A percentile compares a stretch with the other conserved stretches of the same genome.
These are phyloP conservation scores for Aspergillus sp. DNA, from an alignment of 2,329 filamentous ascomycete species.

Conservation along the genomic window DNA sequence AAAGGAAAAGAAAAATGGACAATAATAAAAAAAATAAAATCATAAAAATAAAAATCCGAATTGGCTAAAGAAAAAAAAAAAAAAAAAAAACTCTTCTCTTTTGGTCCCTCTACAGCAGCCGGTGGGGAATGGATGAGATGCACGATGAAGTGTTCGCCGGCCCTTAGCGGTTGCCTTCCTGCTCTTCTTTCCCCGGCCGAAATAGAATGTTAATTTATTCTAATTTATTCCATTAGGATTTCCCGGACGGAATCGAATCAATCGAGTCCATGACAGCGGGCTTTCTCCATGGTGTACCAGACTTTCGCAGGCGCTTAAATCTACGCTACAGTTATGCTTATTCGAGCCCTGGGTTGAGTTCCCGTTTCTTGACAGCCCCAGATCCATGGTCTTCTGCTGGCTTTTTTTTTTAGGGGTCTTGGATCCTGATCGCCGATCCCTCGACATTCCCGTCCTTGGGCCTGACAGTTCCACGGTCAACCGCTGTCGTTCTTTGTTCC, in stretches of 20 bases:
- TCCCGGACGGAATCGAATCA: slow-evolving; percentile 3
- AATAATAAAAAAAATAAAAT: neutral
- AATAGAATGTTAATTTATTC: neutral
- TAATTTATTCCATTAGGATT: neutral
- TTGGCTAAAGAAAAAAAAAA: neutral
- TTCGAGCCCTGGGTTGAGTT: slow-evolving; percentile 16
- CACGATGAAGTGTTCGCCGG: slow-evolving; percentile 24
- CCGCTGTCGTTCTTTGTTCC: too few species aligned
- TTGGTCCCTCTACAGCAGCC: slow-evolving; percentile 13
- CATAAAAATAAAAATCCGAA: neutral
- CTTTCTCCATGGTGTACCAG: slow-evolving; percentile 24
- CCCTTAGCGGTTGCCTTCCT: slow-evolving; percentile 17
- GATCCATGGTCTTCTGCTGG: slow-evolving; percentile 10
- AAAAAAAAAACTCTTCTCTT: slow-evolving; percentile 1
- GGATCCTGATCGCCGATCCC: neutral
- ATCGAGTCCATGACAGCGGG: slow-evolving; percentile 16
- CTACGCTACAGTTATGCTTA: slow-evolving; percentile 28
- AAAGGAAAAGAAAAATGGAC: neutral
- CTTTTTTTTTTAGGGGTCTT: neutral
- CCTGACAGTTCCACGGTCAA: neutral
- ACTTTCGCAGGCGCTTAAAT: slow-evolving; percentile 21
- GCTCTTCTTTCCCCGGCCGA: neutral
- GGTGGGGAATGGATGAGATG: slow-evolving; percentile 17
- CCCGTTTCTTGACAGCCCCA: slow-evolving; percentile 3
- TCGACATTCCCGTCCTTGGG: neutral